These are phyloP conservation scores for Antonospora locustae DNA, from an alignment of 371 early-diverging fungal genomes.

Conservation along the genomic window DNA sequence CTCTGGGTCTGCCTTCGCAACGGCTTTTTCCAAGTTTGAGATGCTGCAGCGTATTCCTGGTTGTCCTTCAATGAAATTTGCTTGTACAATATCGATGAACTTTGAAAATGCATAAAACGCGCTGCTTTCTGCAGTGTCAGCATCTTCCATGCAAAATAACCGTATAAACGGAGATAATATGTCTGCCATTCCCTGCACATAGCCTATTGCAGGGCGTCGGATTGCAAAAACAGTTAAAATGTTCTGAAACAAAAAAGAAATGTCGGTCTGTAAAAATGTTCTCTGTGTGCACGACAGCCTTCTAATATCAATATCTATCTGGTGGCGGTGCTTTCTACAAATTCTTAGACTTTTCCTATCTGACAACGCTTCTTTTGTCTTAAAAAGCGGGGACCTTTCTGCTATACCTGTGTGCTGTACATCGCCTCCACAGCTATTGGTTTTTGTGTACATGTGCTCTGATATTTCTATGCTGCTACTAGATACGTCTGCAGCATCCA, in stretches of 20 bases:
- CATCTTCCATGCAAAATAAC: constrained; percentile 1
- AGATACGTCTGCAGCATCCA: constrained; percentile 14
- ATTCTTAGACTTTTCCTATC: not conserved
- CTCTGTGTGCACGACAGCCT: constrained; percentile 21
- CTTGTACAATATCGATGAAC: constrained; percentile 31
- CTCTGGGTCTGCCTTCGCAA: constrained; percentile 31
- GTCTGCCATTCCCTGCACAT: constrained; percentile 54
- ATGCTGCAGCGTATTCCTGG: constrained; percentile 17
- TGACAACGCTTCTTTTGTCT: not conserved
- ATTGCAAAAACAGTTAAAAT: constrained; percentile 36
- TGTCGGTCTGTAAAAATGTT: constrained; percentile 6
- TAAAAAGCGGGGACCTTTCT: not conserved
- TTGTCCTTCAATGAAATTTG: constrained; percentile 33
- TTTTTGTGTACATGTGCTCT: not conserved
- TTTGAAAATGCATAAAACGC: constrained; percentile 27
- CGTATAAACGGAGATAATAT: constrained; percentile 43
- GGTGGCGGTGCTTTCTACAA: constrained; percentile 9
- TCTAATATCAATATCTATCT: constrained; percentile 45
- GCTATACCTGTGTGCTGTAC: not conserved
- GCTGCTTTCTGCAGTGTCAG: constrained; percentile 6
- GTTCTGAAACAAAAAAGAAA: constrained; percentile 36
- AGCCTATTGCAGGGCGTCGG: constrained; percentile 42
- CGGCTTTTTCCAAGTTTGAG: constrained; percentile 5
- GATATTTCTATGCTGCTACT: constrained; percentile 16
- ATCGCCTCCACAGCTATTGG: constrained; percentile 1